phyloP scores from a whole-genome alignment of 108 stramenopile species.

The Skeletonema menzelii region DNA sequence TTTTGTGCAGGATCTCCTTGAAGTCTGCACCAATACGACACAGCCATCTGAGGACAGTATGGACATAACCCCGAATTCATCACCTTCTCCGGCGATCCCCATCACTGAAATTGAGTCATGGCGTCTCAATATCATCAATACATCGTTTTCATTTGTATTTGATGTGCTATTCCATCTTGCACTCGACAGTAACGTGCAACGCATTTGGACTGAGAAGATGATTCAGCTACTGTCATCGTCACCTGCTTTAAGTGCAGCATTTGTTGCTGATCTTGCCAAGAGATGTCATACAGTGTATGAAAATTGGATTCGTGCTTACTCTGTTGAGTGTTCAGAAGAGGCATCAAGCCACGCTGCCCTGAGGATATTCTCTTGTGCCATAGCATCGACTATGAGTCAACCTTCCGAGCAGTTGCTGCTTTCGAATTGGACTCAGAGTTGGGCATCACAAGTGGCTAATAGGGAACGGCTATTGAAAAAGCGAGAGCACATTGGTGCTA shows the following conservation, averaged over 20 bases:
- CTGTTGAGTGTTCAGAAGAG: constrained; percentile 76
- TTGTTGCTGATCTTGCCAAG: constrained; percentile 65
- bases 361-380: constrained; percentile 61
- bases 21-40: constrained; percentile 41
- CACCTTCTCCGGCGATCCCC: constrained; percentile 17
- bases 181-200: constrained; percentile 45
- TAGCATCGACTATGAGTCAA: constrained; percentile 43
- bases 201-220: constrained; percentile 64
- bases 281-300: constrained; percentile 55
- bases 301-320: constrained; percentile 84
- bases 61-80: constrained; percentile 43
- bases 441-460: constrained; percentile 51
- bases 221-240: constrained; percentile 52
- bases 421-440: constrained; percentile 58
- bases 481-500: constrained; percentile 23
- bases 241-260: constrained; percentile 38
- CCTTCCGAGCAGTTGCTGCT: constrained; percentile 59
- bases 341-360: constrained; percentile 62
- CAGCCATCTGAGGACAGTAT: constrained; percentile 34
- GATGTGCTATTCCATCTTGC: constrained; percentile 78
- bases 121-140: constrained; percentile 52
- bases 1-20: constrained; percentile 81
- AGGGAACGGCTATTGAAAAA: constrained; percentile 1
- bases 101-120: constrained; percentile 39
- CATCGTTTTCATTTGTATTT: constrained; percentile 69